These are phyloP conservation scores for Linnemannia elongata DNA, from an alignment of 192 early-diverging fungal species.

Conservation along the genomic window DNA sequence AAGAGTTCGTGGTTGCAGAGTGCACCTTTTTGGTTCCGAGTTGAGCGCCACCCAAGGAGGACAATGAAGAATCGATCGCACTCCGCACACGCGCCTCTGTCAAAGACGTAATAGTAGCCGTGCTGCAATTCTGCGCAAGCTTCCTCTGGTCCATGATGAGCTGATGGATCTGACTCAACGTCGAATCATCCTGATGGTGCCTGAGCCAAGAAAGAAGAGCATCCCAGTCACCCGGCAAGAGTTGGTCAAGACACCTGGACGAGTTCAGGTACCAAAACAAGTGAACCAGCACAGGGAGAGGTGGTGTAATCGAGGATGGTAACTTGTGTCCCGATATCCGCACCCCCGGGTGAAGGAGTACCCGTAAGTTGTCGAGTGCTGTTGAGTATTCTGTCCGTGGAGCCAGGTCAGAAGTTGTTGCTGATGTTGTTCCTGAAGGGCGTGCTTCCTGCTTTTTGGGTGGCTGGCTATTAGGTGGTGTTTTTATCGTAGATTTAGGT, in stretches of 20 bases:
- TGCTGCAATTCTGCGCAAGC: background rate
- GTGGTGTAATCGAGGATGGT: slow-evolving; percentile 43
- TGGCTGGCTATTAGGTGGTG: background rate
- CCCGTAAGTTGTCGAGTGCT: slow-evolving; percentile 27
- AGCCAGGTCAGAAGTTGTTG: background rate
- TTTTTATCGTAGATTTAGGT: background rate
- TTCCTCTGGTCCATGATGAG: background rate
- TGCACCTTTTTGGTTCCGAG: background rate
- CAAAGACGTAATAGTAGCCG: background rate
- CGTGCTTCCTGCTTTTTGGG: background rate
- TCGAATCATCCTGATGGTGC: slow-evolving; percentile 13
- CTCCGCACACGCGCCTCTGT: slow-evolving; percentile 12
- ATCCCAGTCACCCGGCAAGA: slow-evolving; percentile 34
- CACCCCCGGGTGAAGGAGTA: slow-evolving; percentile 26
- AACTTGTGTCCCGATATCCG: slow-evolving; percentile 6
- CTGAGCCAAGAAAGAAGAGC: slow-evolving; percentile 35
- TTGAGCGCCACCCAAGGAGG: background rate
- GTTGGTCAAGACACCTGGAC: background rate
- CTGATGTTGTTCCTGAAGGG: background rate
- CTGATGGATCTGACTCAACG: slow-evolving; percentile 10
- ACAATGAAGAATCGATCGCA: background rate
- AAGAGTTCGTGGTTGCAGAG: background rate
- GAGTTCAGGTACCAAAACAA: slow-evolving; percentile 15
- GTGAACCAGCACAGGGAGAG: slow-evolving; percentile 20
- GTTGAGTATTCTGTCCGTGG: background rate